These are phyloP conservation scores for Zymoseptoria brevis DNA, from an alignment of 2,329 filamentous ascomycete species.

Conservation along the genomic window DNA sequence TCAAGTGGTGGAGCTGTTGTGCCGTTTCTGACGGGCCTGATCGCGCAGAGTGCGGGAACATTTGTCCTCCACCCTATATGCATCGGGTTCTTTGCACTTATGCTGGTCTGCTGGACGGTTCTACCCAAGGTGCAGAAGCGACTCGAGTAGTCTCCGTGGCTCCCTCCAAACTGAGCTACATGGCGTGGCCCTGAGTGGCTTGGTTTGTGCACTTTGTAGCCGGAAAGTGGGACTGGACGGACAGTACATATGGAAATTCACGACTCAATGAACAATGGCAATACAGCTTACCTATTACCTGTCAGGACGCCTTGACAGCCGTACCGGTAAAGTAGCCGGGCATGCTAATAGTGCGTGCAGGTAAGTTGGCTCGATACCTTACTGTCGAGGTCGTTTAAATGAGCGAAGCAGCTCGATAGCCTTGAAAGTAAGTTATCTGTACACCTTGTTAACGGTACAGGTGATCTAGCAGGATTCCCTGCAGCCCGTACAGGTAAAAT, in stretches of 20 bases:
- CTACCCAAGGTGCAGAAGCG: slow-evolving; percentile 52
- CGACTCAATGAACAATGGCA: not conserved
- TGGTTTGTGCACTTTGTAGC: not conserved
- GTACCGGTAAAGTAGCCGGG: too few species aligned
- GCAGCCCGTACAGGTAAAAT: not conserved
- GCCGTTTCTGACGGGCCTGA: slow-evolving; percentile 57
- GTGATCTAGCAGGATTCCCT: not conserved
- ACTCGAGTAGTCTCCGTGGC: too few species aligned
- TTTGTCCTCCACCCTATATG: slow-evolving; percentile 60
- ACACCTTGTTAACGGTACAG: not conserved
- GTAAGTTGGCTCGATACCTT: too few species aligned
- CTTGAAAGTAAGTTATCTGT: too few species aligned
- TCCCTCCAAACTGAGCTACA: too few species aligned
- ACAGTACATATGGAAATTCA: not conserved
- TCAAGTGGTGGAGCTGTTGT: slow-evolving; percentile 61
- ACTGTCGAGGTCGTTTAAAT: too few species aligned
- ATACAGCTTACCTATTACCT: too few species aligned
- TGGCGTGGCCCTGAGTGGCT: not conserved
- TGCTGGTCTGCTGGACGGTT: slow-evolving; percentile 58
- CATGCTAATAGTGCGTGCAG: too few species aligned
- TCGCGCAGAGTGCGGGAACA: slow-evolving; percentile 55
- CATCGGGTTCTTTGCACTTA: slow-evolving; percentile 55
- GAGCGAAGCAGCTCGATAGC: too few species aligned
- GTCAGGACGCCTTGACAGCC: too few species aligned
- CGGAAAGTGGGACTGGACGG: not conserved